Conservation (phyloP, 2,329 filamentous ascomycete genomes). For the Ascosphaera acerosa region DNA sequence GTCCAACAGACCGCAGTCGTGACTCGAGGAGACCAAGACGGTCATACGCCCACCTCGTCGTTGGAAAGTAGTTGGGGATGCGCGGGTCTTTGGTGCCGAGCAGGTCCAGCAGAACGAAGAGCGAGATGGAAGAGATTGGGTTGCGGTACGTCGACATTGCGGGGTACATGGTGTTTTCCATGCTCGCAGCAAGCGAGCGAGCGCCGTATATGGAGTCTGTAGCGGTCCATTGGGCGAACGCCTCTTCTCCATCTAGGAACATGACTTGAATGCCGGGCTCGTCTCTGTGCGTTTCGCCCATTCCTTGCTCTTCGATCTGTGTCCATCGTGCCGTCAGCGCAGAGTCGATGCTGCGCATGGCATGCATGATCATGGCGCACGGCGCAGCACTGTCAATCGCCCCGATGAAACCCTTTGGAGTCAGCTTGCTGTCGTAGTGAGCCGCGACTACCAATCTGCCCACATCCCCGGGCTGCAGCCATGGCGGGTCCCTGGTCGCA, state of each 20-base stretch:
- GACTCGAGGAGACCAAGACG: slow-evolving; percentile 48
- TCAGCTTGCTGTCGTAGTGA: slow-evolving; percentile 73
- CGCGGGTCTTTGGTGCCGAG: slow-evolving; percentile 43
- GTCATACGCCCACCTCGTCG: slow-evolving; percentile 82
- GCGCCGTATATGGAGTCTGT: slow-evolving; percentile 75
- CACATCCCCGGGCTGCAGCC: slow-evolving; percentile 46
- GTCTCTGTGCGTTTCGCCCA: slow-evolving; percentile 6
- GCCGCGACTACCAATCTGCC: slow-evolving; percentile 66
- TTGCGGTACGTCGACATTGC: slow-evolving; percentile 50
- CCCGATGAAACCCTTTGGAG: slow-evolving; percentile 68
- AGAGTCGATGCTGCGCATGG: slow-evolving; percentile 52
- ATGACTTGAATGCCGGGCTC: slow-evolving; percentile 57
- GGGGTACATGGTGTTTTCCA: slow-evolving; percentile 47
- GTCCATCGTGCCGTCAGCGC: slow-evolving; percentile 66
- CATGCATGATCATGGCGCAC: slow-evolving; percentile 80
- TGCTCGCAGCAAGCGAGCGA: slow-evolving; percentile 53
- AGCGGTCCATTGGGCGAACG: slow-evolving; percentile 55
- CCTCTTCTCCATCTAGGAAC: slow-evolving; percentile 83
- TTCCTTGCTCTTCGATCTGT: slow-evolving; percentile 26
- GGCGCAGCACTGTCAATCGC: slow-evolving; percentile 85
- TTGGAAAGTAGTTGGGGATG: slow-evolving; percentile 67
- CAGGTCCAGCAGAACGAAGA: slow-evolving; percentile 82
- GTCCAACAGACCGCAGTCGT: slow-evolving; percentile 39
- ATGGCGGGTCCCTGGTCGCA: slow-evolving; percentile 68
- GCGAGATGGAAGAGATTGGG: slow-evolving; percentile 50